These are phyloP conservation scores for Citropsis articulata DNA, from an alignment of 345 rosid species.

Conservation along the genomic window DNA sequence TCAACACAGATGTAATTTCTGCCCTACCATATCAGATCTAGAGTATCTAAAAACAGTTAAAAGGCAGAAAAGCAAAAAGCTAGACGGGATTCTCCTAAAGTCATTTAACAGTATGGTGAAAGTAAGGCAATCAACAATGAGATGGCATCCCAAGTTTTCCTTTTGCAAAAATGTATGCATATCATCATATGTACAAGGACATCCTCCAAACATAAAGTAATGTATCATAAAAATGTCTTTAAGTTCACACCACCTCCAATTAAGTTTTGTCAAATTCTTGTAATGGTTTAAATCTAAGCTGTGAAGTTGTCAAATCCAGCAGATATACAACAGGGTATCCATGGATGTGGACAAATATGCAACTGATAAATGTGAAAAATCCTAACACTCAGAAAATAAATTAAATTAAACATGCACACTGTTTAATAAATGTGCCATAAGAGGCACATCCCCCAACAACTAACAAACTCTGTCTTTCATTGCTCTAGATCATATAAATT, in stretches of 20 bases:
- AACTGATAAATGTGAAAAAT: background rate
- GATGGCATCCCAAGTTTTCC: background rate
- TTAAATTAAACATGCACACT: background rate
- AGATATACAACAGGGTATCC: background rate
- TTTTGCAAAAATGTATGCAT: no score
- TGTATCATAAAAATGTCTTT: background rate
- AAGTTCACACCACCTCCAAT: background rate
- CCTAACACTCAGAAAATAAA: background rate
- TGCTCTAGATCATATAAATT: background rate
- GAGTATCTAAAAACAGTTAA: background rate
- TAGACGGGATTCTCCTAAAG: background rate
- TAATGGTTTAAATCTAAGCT: background rate
- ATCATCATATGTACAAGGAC: background rate
- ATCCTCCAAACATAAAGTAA: background rate
- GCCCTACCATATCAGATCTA: background rate
- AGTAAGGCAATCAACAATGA: background rate
- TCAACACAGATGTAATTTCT: background rate
- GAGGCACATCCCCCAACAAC: background rate
- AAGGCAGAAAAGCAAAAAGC: background rate
- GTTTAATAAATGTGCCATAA: background rate
- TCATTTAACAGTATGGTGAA: background rate
- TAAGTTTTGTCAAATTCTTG: background rate
- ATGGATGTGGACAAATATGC: background rate
- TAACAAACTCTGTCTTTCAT: background rate
- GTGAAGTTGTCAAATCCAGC: background rate